Conservation (phyloP, 345 rosid genomes). For the Lagerstroemia speciosa region DNA sequence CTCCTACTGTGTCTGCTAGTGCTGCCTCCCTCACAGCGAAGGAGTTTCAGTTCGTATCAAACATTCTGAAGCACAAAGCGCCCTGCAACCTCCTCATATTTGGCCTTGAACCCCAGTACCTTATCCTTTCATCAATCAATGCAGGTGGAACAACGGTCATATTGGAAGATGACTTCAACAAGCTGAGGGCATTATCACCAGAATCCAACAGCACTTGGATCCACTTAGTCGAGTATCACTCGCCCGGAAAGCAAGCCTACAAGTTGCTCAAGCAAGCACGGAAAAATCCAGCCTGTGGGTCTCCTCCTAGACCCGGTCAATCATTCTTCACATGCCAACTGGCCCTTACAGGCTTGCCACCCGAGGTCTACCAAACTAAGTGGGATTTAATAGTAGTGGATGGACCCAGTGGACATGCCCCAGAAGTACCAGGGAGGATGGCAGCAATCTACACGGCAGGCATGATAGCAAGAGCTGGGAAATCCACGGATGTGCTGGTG, state of each 20-base stretch:
- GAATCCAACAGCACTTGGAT: slow-evolving; percentile 33
- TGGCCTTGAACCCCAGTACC: slow-evolving; percentile 49
- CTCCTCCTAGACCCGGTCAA: slow-evolving; percentile 19
- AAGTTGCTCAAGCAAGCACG: slow-evolving; percentile 67
- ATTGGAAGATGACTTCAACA: slow-evolving; percentile 53
- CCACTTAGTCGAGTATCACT: slow-evolving; percentile 41
- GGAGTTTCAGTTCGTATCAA: slow-evolving; percentile 51
- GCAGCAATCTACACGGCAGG: slow-evolving; percentile 64
- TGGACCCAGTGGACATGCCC: slow-evolving; percentile 57
- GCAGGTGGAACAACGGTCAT: slow-evolving; percentile 53
- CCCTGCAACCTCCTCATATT: slow-evolving; percentile 87
- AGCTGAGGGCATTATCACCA: slow-evolving; percentile 27
- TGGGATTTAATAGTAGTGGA: slow-evolving; percentile 87
- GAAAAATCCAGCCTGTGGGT: slow-evolving; percentile 41
- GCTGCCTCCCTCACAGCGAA: slow-evolving; percentile 36
- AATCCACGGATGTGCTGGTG: slow-evolving; percentile 54
- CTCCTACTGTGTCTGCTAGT: slow-evolving; percentile 2
- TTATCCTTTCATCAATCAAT: slow-evolving; percentile 48
- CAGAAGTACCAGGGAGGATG: slow-evolving; percentile 80
- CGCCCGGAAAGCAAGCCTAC: slow-evolving; percentile 56
- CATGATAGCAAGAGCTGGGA: slow-evolving; percentile 54
- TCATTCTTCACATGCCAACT: slow-evolving; percentile 45
- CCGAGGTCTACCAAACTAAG: slow-evolving; percentile 35
- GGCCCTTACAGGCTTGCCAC: slow-evolving; percentile 47
- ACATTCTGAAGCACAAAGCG: slow-evolving; percentile 32